Evolutionary conservation across 768 basidiomycete genomes (phyloP).

Genomic region (Pluteus cervinus): DNA sequence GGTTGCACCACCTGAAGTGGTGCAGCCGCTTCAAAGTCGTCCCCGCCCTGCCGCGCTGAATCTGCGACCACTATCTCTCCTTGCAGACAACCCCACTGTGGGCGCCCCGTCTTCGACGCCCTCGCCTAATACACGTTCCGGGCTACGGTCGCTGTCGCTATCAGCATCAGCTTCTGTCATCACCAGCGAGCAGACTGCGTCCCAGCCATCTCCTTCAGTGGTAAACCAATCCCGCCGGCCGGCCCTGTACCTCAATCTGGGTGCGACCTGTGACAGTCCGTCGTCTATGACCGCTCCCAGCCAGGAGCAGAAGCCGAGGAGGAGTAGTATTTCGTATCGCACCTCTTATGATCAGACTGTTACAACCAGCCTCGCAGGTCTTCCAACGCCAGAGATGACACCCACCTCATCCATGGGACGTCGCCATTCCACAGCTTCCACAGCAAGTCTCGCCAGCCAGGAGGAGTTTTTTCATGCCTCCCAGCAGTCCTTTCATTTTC

Average conservation of each 20-base stretch:
- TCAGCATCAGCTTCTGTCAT: conserved; percentile 16
- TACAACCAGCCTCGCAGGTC: conserved; percentile 28
- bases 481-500: too few relatives aligned
- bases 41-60: conserved; percentile 62
- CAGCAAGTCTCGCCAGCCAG: conserved; percentile 28
- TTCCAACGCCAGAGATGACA: conserved; percentile 74
- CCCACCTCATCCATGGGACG: conserved; percentile 44
- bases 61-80: conserved; percentile 68
- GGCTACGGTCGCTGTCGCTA: conserved; percentile 51
- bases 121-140: conserved; percentile 42
- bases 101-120: conserved; percentile 47
- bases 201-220: conserved; percentile 17
- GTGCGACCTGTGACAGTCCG: conserved; percentile 20
- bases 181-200: conserved; percentile 22
- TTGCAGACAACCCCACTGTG: conserved; percentile 37
- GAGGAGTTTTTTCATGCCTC: conserved; percentile 39
- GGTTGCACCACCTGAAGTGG: background rate
- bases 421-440: conserved; percentile 29
- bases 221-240: conserved; percentile 23
- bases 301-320: conserved; percentile 33
- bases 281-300: conserved; percentile 18
- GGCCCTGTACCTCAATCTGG: conserved; percentile 31
- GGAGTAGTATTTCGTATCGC: conserved; percentile 77
- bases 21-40: conserved; percentile 35
- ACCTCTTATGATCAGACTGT: conserved; percentile 39